A percentile compares a stretch with the other conserved stretches of the same genome.
Evolutionary conservation across 495 filamentous ascomycete genomes (phyloP).

Genomic region (Hyaloscypha bicolor): DNA sequence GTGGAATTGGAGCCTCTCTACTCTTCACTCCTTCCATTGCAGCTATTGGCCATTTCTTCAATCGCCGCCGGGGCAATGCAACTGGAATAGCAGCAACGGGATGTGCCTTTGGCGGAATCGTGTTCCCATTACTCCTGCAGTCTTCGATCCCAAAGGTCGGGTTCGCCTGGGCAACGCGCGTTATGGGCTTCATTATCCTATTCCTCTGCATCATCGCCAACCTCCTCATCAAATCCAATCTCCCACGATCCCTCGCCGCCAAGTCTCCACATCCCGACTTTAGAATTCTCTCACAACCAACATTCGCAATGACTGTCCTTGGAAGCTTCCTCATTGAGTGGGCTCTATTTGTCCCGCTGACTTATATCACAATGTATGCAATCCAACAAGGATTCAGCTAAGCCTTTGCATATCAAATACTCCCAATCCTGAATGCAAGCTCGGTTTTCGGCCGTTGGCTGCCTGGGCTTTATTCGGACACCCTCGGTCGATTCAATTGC

Average conservation of each 20-base stretch:
- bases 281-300: constrained; percentile 49
- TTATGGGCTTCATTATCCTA: constrained; percentile 65
- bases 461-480: constrained; percentile 62
- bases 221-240: constrained; percentile 51
- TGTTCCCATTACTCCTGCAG: constrained; percentile 72
- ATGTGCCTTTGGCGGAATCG: constrained; percentile 72
- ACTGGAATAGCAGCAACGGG: constrained; percentile 81
- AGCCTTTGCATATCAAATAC: constrained; percentile 61
- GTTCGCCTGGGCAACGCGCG: constrained; percentile 70
- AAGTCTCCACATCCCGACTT: constrained; percentile 51
- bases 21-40: constrained; percentile 84
- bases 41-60: constrained; percentile 81
- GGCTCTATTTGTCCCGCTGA: constrained; percentile 72
- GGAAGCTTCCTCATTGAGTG: constrained; percentile 72
- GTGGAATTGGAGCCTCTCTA: constrained; percentile 74
- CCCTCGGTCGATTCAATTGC: constrained; percentile 61
- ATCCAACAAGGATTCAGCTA: constrained; percentile 47
- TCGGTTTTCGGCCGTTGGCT: constrained; percentile 69
- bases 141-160: constrained; percentile 58
- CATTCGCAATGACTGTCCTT: constrained; percentile 54
- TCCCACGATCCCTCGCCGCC: constrained; percentile 46
- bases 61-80: constrained; percentile 69
- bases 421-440: constrained; percentile 68
- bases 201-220: constrained; percentile 54
- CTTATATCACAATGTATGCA: constrained; percentile 66